phyloP scores from a whole-genome alignment of 306 rosid species.

The Geum urbanum region DNA sequence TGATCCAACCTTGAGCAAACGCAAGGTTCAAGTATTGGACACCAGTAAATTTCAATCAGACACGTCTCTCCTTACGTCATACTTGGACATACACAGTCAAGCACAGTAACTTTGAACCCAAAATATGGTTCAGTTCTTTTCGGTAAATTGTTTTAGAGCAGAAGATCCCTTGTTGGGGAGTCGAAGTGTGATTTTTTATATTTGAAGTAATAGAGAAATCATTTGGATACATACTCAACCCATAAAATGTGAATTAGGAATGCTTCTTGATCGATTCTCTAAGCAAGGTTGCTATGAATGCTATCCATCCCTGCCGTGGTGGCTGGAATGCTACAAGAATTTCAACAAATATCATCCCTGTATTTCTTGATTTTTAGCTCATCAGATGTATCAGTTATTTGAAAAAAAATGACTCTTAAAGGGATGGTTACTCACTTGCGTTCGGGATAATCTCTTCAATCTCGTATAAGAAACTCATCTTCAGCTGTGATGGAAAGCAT shows the following conservation, averaged over 20 bases:
- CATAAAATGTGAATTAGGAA: not conserved
- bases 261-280: not conserved
- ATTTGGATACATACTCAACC: not conserved
- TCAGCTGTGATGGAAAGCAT: not conserved
- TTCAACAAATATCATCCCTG: not conserved
- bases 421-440: not conserved
- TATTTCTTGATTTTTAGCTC: not conserved
- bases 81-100: not conserved
- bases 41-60: not conserved
- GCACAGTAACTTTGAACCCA: not conserved
- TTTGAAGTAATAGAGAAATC: not conserved
- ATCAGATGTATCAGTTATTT: not conserved
- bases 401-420: not conserved
- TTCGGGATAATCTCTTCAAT: not conserved
- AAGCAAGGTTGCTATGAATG: too few relatives aligned
- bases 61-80: not conserved
- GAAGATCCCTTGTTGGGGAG: not conserved
- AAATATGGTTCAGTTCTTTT: not conserved
- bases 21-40: constrained; percentile 1
- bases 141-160: not conserved
- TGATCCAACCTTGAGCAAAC: not conserved
- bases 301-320: not conserved
- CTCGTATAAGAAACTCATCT: not conserved
- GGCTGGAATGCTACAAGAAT: not conserved
- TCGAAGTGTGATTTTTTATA: not conserved